Evolutionary conservation across 2,329 filamentous ascomycete genomes (phyloP), one percentile per base, ranked within the genome.

Genomic region (Penicillium sp.): DNA sequence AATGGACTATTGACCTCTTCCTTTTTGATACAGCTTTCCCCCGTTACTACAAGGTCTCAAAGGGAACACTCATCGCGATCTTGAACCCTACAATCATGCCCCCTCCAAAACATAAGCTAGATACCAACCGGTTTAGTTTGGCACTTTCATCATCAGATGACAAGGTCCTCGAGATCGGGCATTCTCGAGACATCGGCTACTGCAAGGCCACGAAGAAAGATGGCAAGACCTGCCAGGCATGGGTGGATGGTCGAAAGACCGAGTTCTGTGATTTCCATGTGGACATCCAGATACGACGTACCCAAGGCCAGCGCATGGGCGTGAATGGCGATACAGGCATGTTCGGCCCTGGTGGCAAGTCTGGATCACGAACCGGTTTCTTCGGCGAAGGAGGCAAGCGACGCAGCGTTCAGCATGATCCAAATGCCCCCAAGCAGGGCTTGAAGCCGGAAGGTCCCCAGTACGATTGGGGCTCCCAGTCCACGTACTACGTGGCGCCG

Each of bases 181-280:
- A 79, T 20, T 84, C 92, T 10, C 81, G 91, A 43, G 92, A 99
- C 70, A 76, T 99, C 2, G 91, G 89, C 1, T 95, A 88, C 68
- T 99, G 94, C 74, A 90, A 92, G 67, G 84, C 86, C 6, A 76
- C 90, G 57, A 90, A 89, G 68, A 92, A 89, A 65, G 90, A 96
- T 66, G 92, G 94, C 35, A 81, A 88, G 50, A 75, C 81, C 42
- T 99, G 94, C 70, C 84, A 82, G 30, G 76, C 82, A 25, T 99
- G 94, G 94, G 80, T 99, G 53, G 92, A 99, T 70, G 84, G 83
- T 58, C 85, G 90, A 47, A 89, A 91, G 63, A 96, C 92, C 0
- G 86, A 95, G 62, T 90, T 88, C 68, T 99, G 94, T 74, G 91
- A 96, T 58, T 99, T 88, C 62, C 94, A 99, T 71, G 84, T 95